A percentile compares a stretch with the other conserved stretches of the same genome.
phyloP scores from a whole-genome alignment of 2,329 filamentous ascomycete genomes.

The Sporothrix luriei region DNA sequence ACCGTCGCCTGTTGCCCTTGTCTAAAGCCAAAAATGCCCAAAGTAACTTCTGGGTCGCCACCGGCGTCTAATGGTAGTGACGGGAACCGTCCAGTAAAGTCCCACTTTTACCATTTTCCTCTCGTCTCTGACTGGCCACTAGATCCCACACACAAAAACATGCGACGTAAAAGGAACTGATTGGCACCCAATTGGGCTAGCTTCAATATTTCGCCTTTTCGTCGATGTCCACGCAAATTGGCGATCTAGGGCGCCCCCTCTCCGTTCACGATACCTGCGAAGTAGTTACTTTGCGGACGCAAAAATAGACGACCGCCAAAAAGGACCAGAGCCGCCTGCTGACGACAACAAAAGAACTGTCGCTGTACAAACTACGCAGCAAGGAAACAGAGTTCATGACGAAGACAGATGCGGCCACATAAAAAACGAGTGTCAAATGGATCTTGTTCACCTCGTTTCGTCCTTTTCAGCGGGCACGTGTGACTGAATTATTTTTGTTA shows the following conservation, averaged over 20 bases:
- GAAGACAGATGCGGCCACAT: neutral
- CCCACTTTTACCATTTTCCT: constrained; percentile 16
- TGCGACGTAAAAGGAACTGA: neutral
- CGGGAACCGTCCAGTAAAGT: neutral
- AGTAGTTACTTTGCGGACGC: neutral
- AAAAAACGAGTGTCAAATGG: neutral
- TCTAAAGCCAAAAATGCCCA: too few relatives aligned
- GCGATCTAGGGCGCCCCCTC: constrained; percentile 29
- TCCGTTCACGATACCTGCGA: neutral
- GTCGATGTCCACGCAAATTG: constrained; percentile 31
- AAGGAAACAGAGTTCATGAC: neutral
- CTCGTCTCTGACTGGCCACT: constrained; percentile 4
- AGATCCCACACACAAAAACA: neutral
- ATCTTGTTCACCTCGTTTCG: neutral
- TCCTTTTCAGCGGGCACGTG: neutral
- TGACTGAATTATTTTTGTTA: neutral
- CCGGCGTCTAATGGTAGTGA: too few relatives aligned
- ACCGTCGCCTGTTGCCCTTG: too few relatives aligned
- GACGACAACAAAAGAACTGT: neutral
- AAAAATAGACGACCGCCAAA: constrained; percentile 1
- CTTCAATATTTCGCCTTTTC: neutral
- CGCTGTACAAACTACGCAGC: neutral
- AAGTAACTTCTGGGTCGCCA: neutral
- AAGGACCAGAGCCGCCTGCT: neutral
- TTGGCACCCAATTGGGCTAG: constrained; percentile 10